A percentile compares a stretch with the other conserved stretches of the same genome.
Evolutionary conservation across 2,329 filamentous ascomycete genomes (phyloP).

Genomic region (Colletotrichum somersetense): DNA sequence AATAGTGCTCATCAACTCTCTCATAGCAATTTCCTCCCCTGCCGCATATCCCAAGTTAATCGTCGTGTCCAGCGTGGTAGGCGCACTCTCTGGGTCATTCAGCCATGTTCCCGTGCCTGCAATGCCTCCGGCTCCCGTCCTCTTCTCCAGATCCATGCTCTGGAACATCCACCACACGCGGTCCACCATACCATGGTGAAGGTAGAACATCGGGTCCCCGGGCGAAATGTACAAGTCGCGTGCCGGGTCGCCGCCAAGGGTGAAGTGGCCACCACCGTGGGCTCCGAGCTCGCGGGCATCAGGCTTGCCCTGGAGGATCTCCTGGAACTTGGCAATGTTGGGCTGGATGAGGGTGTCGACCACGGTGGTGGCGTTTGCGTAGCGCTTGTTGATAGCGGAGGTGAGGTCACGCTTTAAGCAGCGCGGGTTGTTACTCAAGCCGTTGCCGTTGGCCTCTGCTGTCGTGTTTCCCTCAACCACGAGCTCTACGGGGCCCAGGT

Average conservation of each 20-base stretch:
- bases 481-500: slow-evolving; percentile 54
- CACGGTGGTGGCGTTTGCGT: slow-evolving; percentile 48
- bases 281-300: slow-evolving; percentile 46
- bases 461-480: slow-evolving; percentile 45
- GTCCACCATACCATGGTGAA: slow-evolving; percentile 48
- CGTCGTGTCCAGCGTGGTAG: slow-evolving; percentile 44
- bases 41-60: slow-evolving; percentile 45
- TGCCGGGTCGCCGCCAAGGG: slow-evolving; percentile 54
- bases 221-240: slow-evolving; percentile 52
- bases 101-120: slow-evolving; percentile 45
- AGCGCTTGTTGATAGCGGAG: slow-evolving; percentile 44
- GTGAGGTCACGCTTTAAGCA: slow-evolving; percentile 55
- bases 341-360: slow-evolving; percentile 53
- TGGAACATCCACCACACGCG: slow-evolving; percentile 48
- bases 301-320: slow-evolving; percentile 56
- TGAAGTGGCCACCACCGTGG: slow-evolving; percentile 35
- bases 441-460: slow-evolving; percentile 37
- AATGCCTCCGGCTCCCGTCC: slow-evolving; percentile 44
- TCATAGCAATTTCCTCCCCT: slow-evolving; percentile 40
- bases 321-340: slow-evolving; percentile 59
- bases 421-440: slow-evolving; percentile 57
- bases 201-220: slow-evolving; percentile 53
- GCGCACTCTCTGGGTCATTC: slow-evolving; percentile 43
- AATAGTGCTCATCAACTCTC: slow-evolving; percentile 46
- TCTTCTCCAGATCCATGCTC: slow-evolving; percentile 45